phyloP scores from a whole-genome alignment of 2,329 filamentous ascomycete species.

The Graphiopsis chlorocephala region DNA sequence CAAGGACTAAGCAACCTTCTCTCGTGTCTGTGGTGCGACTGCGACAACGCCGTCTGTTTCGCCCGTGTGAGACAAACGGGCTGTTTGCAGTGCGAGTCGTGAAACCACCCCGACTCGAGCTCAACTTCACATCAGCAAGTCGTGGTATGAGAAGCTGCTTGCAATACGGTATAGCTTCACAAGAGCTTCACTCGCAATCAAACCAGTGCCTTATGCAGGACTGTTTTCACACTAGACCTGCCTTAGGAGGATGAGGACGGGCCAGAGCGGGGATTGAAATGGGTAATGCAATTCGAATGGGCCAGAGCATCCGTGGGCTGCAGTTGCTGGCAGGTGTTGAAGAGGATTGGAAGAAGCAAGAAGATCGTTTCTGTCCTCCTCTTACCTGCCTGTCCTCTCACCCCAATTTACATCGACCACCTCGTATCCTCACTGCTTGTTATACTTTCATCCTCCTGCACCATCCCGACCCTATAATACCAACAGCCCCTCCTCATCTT shows the following conservation, averaged over 20 bases:
- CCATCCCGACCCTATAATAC: background rate
- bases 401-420: background rate
- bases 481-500: background rate
- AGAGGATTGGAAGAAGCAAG: background rate
- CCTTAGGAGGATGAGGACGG: background rate
- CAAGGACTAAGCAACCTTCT: background rate
- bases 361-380: background rate
- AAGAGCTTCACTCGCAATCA: background rate
- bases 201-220: background rate
- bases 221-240: background rate
- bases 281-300: background rate
- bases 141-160: background rate
- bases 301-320: background rate
- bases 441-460: background rate
- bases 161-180: background rate
- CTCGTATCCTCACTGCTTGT: background rate
- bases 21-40: background rate
- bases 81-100: background rate
- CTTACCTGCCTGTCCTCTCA: background rate
- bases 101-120: background rate
- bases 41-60: background rate
- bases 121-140: background rate
- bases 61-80: background rate
- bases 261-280: background rate
- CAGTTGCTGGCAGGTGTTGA: background rate